Conservation (phyloP, 345 rosid genomes). For the Salix udensis region DNA sequence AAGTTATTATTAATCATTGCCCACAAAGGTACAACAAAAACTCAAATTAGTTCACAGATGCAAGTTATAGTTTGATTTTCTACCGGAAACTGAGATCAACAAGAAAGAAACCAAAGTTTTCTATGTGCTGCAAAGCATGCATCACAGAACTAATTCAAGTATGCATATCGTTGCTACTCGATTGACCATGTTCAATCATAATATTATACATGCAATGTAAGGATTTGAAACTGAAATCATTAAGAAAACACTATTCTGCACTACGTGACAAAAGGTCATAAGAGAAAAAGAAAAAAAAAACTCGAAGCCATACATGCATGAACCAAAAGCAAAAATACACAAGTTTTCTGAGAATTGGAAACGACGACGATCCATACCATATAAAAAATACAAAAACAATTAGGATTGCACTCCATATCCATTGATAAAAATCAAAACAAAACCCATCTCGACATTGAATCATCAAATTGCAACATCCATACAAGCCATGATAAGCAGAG, state of each 20-base stretch:
- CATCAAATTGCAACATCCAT: neutral
- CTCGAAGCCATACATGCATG: conserved; percentile 4
- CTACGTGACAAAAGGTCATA: neutral
- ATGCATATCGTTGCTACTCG: neutral
- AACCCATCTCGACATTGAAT: conserved; percentile 3
- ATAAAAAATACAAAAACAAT: neutral
- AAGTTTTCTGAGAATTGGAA: neutral
- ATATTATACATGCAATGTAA: neutral
- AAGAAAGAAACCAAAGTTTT: neutral
- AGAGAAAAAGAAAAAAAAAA: neutral
- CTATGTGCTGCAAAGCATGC: neutral
- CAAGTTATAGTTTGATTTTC: neutral
- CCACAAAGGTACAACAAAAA: neutral
- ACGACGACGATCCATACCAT: neutral
- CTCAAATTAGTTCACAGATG: neutral
- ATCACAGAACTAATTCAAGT: neutral
- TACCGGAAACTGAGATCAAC: neutral
- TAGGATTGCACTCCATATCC: neutral
- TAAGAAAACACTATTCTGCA: neutral
- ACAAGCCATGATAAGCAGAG: neutral
- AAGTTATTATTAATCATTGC: neutral
- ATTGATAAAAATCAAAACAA: conserved; percentile 5
- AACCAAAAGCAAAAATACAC: neutral
- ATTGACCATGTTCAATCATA: neutral
- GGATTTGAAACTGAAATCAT: neutral